These are phyloP conservation scores for Artemisia argyi DNA, from an alignment of 129 eudicot species.

Conservation along the genomic window DNA sequence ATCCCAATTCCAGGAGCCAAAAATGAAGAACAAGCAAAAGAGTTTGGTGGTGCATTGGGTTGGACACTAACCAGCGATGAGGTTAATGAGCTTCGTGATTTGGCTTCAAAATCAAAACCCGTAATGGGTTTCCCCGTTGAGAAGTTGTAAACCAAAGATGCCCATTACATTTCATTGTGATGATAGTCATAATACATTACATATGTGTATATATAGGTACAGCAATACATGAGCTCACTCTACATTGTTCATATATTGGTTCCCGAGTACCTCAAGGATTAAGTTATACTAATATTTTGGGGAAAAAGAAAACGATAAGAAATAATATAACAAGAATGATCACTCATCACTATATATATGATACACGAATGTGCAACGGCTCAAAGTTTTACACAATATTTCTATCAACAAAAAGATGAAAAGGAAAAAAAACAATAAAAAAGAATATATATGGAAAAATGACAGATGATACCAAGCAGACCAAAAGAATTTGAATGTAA, in stretches of 20 bases:
- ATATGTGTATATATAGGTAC: conserved; percentile 16
- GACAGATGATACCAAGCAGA: conserved; percentile 26
- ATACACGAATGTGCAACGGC: conserved; percentile 36
- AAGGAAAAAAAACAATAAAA: neutral
- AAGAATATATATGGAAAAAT: conserved; percentile 6
- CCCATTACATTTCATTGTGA: neutral
- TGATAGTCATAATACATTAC: conserved; percentile 14
- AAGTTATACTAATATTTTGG: neutral
- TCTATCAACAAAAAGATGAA: conserved; percentile 16
- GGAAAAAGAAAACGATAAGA: neutral
- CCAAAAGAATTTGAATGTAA: conserved; percentile 36
- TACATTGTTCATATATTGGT: neutral
- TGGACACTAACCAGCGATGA: conserved; percentile 72
- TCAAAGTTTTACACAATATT: conserved; percentile 33
- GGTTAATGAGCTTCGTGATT: conserved; percentile 74
- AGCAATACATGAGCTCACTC: neutral
- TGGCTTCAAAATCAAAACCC: conserved; percentile 76
- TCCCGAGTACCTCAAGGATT: no score
- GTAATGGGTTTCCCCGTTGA: conserved; percentile 84
- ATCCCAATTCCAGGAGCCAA: conserved; percentile 97
- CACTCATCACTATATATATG: conserved; percentile 36
- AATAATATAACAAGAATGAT: conserved; percentile 16
- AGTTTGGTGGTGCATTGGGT: conserved; percentile 87
- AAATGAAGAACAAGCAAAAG: conserved; percentile 83
- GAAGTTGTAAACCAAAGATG: conserved; percentile 43